Evolutionary conservation across 306 rosid species (phyloP).

Genomic region (Pueraria montana): DNA sequence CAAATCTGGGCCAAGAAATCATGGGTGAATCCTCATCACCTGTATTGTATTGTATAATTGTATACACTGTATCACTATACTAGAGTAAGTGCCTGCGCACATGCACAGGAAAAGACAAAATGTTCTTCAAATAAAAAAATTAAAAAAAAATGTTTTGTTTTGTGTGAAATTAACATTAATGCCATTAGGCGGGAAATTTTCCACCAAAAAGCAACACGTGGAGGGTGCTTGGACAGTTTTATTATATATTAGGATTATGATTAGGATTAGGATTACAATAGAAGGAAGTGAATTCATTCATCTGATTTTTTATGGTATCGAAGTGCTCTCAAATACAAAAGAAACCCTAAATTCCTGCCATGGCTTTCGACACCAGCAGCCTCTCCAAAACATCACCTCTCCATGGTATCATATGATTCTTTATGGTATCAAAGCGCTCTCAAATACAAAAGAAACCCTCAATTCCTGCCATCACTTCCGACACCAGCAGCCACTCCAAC

Average conservation of each 20-base stretch:
- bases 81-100: not conserved
- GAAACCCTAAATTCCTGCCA: not conserved
- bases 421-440: not conserved
- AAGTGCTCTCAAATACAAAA: not conserved
- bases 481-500: not conserved
- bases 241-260: not conserved
- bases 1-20: constrained; percentile 13
- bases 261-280: not conserved
- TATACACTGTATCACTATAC: not conserved
- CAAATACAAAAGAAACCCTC: not conserved
- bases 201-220: not conserved
- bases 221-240: not conserved
- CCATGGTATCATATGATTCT: not conserved
- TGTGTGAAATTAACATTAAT: not conserved
- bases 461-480: not conserved
- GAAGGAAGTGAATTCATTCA: not conserved
- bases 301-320: not conserved
- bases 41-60: not conserved
- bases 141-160: not conserved
- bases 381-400: not conserved
- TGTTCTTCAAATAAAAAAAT: not conserved
- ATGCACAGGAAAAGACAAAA: not conserved
- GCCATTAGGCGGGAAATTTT: not conserved
- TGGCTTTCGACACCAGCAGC: not conserved
- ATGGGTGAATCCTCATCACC: not conserved